A percentile compares a stretch with the other conserved stretches of the same genome.
These are phyloP conservation scores for Vitis labrusca DNA, from an alignment of 164 flowering plant genomes.

Conservation along the genomic window DNA sequence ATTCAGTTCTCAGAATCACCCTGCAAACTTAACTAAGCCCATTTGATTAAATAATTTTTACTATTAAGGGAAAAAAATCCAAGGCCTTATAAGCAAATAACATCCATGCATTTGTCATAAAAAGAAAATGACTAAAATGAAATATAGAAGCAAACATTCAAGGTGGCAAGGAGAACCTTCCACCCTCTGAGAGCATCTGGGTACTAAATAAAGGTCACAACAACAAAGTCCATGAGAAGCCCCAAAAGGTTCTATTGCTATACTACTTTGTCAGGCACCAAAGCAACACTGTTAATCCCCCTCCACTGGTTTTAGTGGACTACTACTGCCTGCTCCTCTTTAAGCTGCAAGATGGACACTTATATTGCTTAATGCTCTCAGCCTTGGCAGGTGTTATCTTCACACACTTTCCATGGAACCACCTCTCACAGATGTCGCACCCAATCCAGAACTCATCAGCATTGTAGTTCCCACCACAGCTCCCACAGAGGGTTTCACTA, in stretches of 20 bases:
- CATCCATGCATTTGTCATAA: conserved; percentile 10
- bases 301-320: conserved; percentile 8
- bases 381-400: conserved; percentile 96
- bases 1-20: too few relatives aligned
- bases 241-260: conserved; percentile 15
- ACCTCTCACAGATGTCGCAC: conserved; percentile 86
- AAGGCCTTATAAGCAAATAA: not conserved
- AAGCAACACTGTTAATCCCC: conserved; percentile 8
- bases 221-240: conserved; percentile 5
- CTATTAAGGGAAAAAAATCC: not conserved
- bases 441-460: conserved; percentile 91
- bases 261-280: conserved; percentile 36
- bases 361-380: conserved; percentile 87
- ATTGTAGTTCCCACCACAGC: conserved; percentile 83
- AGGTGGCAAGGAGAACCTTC: conserved; percentile 10
- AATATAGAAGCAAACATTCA: conserved; percentile 4
- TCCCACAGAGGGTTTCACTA: conserved; percentile 86
- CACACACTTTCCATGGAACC: conserved; percentile 95
- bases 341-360: conserved; percentile 91
- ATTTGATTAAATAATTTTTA: too few relatives aligned
- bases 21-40: too few relatives aligned
- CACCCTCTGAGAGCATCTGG: conserved; percentile 7
- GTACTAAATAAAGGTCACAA: conserved; percentile 11
- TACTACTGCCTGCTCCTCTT: conserved; percentile 63
- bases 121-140: conserved; percentile 6